Conservation (phyloP, 306 rosid genomes). For the Leucaena leucocephala region DNA sequence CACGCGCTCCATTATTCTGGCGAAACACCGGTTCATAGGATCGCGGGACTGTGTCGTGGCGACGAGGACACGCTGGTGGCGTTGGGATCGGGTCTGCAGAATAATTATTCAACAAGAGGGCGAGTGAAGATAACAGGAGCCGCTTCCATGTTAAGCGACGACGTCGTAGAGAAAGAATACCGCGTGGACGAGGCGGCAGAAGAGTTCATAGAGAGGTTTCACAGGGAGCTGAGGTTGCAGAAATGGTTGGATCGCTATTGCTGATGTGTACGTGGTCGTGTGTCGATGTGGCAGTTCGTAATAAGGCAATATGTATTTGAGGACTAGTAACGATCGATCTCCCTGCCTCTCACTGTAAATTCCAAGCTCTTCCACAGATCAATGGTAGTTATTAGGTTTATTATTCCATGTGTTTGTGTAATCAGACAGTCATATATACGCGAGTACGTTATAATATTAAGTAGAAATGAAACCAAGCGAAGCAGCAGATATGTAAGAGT, state of each 20-base stretch:
- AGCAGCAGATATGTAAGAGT: background rate
- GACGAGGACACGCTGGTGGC: conserved; percentile 15
- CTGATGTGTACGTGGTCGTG: conserved; percentile 1
- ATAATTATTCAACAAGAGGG: conserved; percentile 4
- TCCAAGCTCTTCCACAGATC: background rate
- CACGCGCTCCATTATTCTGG: background rate
- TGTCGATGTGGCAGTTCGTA: background rate
- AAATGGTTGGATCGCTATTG: conserved; percentile 53
- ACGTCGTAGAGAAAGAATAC: conserved; percentile 29
- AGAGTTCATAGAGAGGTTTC: conserved; percentile 78
- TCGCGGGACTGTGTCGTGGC: conserved; percentile 33
- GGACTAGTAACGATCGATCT: background rate
- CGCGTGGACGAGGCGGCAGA: conserved; percentile 85
- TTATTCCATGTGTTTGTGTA: background rate
- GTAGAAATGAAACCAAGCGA: background rate
- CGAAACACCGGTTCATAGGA: background rate
- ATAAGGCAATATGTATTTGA: background rate
- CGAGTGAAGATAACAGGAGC: conserved; percentile 29
- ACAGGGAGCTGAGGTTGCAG: conserved; percentile 67
- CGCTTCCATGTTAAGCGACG: conserved; percentile 9
- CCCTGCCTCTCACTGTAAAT: conserved; percentile 6
- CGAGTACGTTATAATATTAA: background rate
- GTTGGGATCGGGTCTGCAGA: background rate
- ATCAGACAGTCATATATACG: background rate
- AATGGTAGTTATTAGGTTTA: background rate